Conservation (phyloP, 2,329 filamentous ascomycete genomes). For the Acephala macrosclerotiorum region DNA sequence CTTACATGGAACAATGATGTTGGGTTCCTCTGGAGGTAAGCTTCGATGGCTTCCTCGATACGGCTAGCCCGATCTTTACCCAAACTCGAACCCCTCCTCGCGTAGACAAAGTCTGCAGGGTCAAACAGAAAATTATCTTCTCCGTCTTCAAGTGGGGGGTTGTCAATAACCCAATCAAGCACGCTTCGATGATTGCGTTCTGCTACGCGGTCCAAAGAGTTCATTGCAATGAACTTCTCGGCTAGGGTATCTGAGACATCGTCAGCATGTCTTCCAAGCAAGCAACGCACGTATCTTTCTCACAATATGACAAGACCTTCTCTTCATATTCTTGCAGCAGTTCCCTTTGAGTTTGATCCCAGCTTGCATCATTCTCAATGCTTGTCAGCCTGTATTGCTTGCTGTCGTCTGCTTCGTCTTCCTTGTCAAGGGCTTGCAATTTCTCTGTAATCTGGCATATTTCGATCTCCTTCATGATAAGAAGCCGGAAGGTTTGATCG, state of each 20-base stretch:
- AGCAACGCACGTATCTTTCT: neutral
- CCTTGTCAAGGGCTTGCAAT: constrained; percentile 10
- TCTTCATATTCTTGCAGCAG: constrained; percentile 7
- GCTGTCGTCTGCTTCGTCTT: constrained; percentile 7
- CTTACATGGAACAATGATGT: neutral
- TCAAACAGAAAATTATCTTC: constrained; percentile 1
- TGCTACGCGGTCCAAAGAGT: neutral
- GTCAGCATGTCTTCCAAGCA: neutral
- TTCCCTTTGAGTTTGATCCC: neutral
- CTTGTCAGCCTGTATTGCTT: neutral
- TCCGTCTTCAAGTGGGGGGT: neutral
- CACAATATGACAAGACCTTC: constrained; percentile 13
- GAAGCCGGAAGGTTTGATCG: neutral
- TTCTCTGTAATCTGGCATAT: neutral
- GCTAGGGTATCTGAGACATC: neutral
- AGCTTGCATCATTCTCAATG: neutral
- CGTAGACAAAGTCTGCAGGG: constrained; percentile 2
- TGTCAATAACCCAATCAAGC: constrained; percentile 3
- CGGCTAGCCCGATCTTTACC: neutral
- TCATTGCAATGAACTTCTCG: constrained; percentile 1
- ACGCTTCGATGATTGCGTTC: constrained; percentile 1
- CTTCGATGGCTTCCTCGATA: neutral
- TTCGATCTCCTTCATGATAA: constrained; percentile 11
- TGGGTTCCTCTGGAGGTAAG: neutral
- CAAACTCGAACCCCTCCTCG: neutral